Base-by-base conservation (phyloP, 2,329 filamentous ascomycete species). In the Fusarium nematophilum region DNA sequence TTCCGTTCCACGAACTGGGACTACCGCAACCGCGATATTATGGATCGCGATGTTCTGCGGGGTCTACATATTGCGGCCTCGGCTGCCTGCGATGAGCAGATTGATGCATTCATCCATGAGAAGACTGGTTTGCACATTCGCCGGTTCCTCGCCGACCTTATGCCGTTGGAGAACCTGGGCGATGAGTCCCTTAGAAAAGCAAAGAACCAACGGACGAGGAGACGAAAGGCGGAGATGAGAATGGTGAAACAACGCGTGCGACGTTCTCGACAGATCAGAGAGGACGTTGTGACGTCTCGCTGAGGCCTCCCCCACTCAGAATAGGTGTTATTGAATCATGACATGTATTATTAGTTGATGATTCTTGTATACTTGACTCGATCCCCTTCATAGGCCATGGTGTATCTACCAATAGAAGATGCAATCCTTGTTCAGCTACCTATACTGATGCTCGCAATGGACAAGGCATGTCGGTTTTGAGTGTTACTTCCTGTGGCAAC, bases 61-160 rank as follows among this genome's bases (percentile, higher is more conserved):
- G 85, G 84, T 0, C 72, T 87, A 9, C 81, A 83, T 55, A 78
- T 86, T 31, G 83, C 83, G 5, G 79, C 82, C 25, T 81, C 81
- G 5, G 85, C 84, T 9, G 84, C 84, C 5, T 85, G 83, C 43
- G 80, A 86, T 50, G 79, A 83, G 50, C 73, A 79, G 29, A 77
- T 86, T 3, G 83, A 87, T 65, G 76, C 76, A 0, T 80, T 80
- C 68, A 81, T 87, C 48, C 74, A 78, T 23, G 72, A 79, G 17
- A 78, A 79, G 57, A 86, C 83, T 1, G 85, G 85, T 0, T 66
- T 84, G 18, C 74, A 81, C 11, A 78, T 86, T 38, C 78, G 85
- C 27, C 79, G 78, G 6, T 85, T 87, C 57, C 68, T 87, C 13
- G 82, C 82, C 4, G 83, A 85, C 62, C 65, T 87, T 30, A 81